These are phyloP conservation scores for Pyrenula aspistea DNA, from an alignment of 495 filamentous ascomycete genomes.

Conservation along the genomic window DNA sequence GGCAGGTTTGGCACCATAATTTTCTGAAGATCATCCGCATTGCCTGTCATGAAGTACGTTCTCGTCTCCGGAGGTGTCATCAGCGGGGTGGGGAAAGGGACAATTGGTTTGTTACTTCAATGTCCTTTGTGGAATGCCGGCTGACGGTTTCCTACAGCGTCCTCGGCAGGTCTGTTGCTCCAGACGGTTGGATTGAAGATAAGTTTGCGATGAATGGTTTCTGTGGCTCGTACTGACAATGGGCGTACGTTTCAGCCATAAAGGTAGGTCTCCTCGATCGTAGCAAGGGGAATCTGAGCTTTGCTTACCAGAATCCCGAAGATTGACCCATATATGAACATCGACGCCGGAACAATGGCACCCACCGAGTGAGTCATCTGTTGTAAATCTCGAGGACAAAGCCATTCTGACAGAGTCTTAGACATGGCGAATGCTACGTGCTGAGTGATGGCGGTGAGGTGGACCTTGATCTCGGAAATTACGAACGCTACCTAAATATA, in stretches of 20 bases:
- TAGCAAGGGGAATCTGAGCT: neutral
- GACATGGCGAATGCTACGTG: slow-evolving; percentile 66
- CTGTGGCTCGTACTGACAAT: slow-evolving; percentile 16
- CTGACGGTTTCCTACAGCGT: slow-evolving; percentile 32
- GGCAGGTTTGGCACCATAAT: neutral
- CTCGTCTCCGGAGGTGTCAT: slow-evolving; percentile 76
- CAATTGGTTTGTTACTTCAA: slow-evolving; percentile 47
- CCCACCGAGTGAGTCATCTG: slow-evolving; percentile 55
- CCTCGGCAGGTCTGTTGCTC: slow-evolving; percentile 63
- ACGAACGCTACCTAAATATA: slow-evolving; percentile 71
- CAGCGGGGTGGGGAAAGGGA: slow-evolving; percentile 72
- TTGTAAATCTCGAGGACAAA: neutral
- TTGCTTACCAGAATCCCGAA: too few species aligned
- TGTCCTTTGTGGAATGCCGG: slow-evolving; percentile 6
- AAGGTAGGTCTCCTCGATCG: slow-evolving; percentile 20
- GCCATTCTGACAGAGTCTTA: slow-evolving; percentile 9
- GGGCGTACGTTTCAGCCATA: slow-evolving; percentile 41
- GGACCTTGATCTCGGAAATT: slow-evolving; percentile 93
- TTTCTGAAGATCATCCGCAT: neutral
- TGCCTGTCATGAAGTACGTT: slow-evolving; percentile 60
- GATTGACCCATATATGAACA: slow-evolving; percentile 76
- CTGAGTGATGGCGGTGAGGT: slow-evolving; percentile 68
- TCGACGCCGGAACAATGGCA: slow-evolving; percentile 75
- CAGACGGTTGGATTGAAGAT: slow-evolving; percentile 73
- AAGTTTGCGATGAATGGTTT: slow-evolving; percentile 13